phyloP scores from a whole-genome alignment of 495 filamentous ascomycete genomes.

The Cryomyces minteri region DNA sequence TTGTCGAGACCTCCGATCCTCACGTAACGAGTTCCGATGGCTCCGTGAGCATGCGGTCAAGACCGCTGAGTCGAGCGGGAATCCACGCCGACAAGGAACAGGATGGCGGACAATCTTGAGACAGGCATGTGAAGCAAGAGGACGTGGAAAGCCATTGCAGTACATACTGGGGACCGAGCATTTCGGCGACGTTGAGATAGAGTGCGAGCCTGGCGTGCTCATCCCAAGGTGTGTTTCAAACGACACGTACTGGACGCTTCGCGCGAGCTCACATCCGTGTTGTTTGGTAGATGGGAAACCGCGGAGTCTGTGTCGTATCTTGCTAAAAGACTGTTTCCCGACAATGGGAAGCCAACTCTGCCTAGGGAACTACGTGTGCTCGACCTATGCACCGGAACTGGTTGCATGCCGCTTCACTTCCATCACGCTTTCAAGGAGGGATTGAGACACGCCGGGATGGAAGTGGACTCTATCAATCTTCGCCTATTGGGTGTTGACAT shows the following conservation, averaged over 20 bases:
- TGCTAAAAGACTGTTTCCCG: constrained; percentile 1
- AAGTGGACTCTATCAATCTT: too few species aligned
- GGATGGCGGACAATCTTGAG: constrained; percentile 6
- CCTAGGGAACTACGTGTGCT: constrained; percentile 34
- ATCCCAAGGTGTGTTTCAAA: constrained; percentile 48
- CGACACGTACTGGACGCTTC: too few species aligned
- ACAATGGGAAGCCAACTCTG: background rate
- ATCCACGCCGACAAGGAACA: too few species aligned
- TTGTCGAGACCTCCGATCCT: constrained; percentile 47
- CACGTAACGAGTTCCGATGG: constrained; percentile 74
- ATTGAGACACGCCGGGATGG: too few species aligned
- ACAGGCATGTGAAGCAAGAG: constrained; percentile 31
- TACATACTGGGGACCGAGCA: constrained; percentile 81
- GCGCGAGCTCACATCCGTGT: too few species aligned
- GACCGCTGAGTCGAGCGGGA: too few species aligned
- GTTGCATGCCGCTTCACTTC: constrained; percentile 72
- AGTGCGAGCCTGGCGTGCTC: constrained; percentile 54
- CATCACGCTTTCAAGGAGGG: constrained; percentile 4
- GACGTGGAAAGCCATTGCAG: constrained; percentile 57
- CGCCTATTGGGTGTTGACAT: constrained; percentile 36
- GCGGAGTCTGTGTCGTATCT: constrained; percentile 17
- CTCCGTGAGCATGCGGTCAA: constrained; percentile 40
- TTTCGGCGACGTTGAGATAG: constrained; percentile 69
- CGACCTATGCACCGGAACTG: constrained; percentile 80
- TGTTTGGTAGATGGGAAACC: constrained; percentile 16